These are phyloP conservation scores for Skeletonema potamos DNA, from an alignment of 108 stramenopile genomes.

Conservation along the genomic window DNA sequence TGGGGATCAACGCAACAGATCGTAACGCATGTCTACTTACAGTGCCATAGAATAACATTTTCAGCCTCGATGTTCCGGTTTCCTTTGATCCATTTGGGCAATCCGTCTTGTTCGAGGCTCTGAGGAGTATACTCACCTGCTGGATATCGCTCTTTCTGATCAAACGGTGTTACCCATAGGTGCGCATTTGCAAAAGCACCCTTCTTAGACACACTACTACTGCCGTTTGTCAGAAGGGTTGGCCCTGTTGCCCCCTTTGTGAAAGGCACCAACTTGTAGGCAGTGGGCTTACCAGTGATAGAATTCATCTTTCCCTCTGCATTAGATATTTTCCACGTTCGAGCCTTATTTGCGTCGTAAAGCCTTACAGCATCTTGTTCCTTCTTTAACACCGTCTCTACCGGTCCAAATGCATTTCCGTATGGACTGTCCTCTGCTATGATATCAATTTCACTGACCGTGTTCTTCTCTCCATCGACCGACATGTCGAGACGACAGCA, in stretches of 20 bases:
- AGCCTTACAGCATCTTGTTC: constrained; percentile 44
- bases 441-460: constrained; percentile 60
- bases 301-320: constrained; percentile 46
- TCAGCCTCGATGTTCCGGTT: constrained; percentile 48
- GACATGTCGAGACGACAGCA: constrained; percentile 74
- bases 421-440: constrained; percentile 33
- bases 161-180: constrained; percentile 62
- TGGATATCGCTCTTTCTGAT: constrained; percentile 51
- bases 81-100: constrained; percentile 50
- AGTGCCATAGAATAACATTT: constrained; percentile 63
- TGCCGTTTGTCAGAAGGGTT: constrained; percentile 30
- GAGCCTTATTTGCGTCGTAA: constrained; percentile 44
- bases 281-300: constrained; percentile 47
- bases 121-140: constrained; percentile 66
- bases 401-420: constrained; percentile 48
- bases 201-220: constrained; percentile 46
- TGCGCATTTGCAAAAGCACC: constrained; percentile 53
- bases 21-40: background rate
- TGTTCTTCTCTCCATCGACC: constrained; percentile 57
- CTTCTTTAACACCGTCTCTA: constrained; percentile 43
- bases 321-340: constrained; percentile 64
- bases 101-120: constrained; percentile 38
- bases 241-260: constrained; percentile 48
- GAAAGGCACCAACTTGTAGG: constrained; percentile 63
- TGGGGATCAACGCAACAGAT: background rate